phyloP scores from a whole-genome alignment of 179 eudicot species.

The Actinidia polygama region DNA sequence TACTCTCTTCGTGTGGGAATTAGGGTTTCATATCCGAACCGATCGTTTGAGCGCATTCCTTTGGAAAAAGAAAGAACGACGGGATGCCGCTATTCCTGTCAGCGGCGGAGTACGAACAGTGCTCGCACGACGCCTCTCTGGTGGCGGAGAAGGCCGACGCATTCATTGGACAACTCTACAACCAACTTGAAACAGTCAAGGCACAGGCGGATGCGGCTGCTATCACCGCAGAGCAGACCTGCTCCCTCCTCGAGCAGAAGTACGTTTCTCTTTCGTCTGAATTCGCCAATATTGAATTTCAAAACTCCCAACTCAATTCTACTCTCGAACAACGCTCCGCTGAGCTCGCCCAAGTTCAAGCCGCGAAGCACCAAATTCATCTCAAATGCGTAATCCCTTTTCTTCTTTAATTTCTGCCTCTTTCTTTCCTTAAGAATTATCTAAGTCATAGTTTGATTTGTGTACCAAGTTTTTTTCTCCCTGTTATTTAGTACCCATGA shows the following conservation, averaged over 20 bases:
- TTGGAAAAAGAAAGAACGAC: neutral
- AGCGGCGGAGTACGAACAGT: slow-evolving; percentile 65
- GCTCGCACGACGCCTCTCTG: slow-evolving; percentile 53
- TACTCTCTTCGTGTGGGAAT: no score
- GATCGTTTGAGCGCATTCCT: neutral
- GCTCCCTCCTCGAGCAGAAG: slow-evolving; percentile 85
- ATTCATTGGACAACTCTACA: slow-evolving; percentile 51
- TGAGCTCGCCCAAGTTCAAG: slow-evolving; percentile 61
- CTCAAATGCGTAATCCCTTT: slow-evolving; percentile 48
- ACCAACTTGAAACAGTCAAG: slow-evolving; percentile 69
- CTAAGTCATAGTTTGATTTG: neutral
- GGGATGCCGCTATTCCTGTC: slow-evolving; percentile 81
- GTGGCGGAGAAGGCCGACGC: slow-evolving; percentile 88
- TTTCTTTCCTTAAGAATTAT: neutral
- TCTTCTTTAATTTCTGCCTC: no score
- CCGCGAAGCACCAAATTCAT: slow-evolving; percentile 76
- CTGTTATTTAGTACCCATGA: no score
- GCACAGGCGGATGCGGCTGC: slow-evolving; percentile 86
- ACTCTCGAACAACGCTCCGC: slow-evolving; percentile 48
- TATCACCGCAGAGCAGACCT: slow-evolving; percentile 92
- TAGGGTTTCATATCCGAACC: no score
- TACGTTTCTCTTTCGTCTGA: slow-evolving; percentile 79
- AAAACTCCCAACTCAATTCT: slow-evolving; percentile 45
- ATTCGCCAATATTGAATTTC: slow-evolving; percentile 53
- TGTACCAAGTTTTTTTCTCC: no score